A percentile compares a stretch with the other conserved stretches of the same genome.
phyloP scores from a whole-genome alignment of 257 asterid species.

The Solanum infundibuliforme region DNA sequence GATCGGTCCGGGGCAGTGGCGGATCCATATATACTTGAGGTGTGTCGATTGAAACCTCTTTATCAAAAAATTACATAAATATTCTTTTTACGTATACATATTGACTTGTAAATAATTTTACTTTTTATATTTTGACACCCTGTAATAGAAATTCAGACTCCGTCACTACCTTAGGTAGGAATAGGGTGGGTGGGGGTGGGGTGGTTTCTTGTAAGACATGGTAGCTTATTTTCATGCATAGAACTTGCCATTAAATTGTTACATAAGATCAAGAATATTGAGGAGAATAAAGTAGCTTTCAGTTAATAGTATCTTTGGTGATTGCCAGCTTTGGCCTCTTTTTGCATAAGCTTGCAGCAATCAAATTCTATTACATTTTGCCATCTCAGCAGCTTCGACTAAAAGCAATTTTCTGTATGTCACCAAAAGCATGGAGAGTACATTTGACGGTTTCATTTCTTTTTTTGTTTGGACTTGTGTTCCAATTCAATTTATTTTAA shows the following conservation, averaged over 20 bases:
- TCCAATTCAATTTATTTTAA: background rate
- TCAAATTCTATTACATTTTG: conserved; percentile 18
- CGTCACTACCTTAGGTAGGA: background rate
- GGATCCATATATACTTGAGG: too few species aligned
- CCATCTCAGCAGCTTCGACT: background rate
- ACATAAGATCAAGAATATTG: conserved; percentile 3
- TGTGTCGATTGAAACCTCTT: too few species aligned
- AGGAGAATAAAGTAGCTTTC: conserved; percentile 39
- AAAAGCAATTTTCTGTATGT: background rate
- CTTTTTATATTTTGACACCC: too few species aligned
- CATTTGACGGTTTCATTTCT: background rate
- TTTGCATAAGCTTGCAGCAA: conserved; percentile 23
- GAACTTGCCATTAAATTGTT: conserved; percentile 9
- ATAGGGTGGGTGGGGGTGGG: background rate
- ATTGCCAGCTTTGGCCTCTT: conserved; percentile 31
- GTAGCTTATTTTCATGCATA: conserved; percentile 43
- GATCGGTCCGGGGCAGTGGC: background rate
- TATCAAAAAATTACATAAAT: too few species aligned
- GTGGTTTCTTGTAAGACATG: conserved; percentile 31
- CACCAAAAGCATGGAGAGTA: background rate
- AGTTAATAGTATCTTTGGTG: conserved; percentile 29
- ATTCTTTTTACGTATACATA: too few species aligned
- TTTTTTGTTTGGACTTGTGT: background rate
- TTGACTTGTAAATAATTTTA: too few species aligned
- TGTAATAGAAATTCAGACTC: background rate